Base-by-base conservation (phyloP, 257 asterid species). In the Echium plantagineum region DNA sequence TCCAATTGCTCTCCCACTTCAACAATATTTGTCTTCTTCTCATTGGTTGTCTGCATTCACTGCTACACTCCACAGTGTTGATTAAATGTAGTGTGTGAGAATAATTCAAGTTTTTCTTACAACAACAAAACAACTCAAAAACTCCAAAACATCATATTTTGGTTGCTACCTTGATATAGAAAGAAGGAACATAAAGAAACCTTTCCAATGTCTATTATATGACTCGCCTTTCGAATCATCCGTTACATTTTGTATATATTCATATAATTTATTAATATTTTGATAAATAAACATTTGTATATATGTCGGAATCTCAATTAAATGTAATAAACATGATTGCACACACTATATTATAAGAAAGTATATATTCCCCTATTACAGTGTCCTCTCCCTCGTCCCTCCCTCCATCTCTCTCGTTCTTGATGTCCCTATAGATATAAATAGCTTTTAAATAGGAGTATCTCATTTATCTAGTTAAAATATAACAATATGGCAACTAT, bases 401-500 rank as follows among this genome's bases (percentile, higher is more conserved):
- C 13, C 9, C 42, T 20, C 26, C 15, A 22, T 21, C 21, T 6
- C n/a, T 13, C 17, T 28, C 32, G 32, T 28, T 28, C 32, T 28
- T 28, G 32, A 28, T 28, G 32, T 28, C 5, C 32, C 7, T 28
- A 28, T 28, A 28, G 12, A 60, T 10, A 15, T 13, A 18, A 22
- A 6, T 4, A 35, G 24, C 22, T 17, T 54, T 17, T 15, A 2
- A 17, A 13, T 9, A n/a, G n/a, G n/a, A n/a, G n/a, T n/a, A 15
- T 2, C 19, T 4, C 32, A 57, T 20, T 5, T 35, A 31, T 17
- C 24, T 53, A 42, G 6, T 7, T 52, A 18, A 20, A 60, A n/a
- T n/a, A n/a, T n/a, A n/a, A 7, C 57, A 19, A 65, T 30, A 63
- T 12, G 6, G 17, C 56, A 16, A 53, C 24, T 55, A 54, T 69